These are phyloP conservation scores for Solanum tarapatanum DNA, from an alignment of 257 asterid genomes.

Conservation along the genomic window DNA sequence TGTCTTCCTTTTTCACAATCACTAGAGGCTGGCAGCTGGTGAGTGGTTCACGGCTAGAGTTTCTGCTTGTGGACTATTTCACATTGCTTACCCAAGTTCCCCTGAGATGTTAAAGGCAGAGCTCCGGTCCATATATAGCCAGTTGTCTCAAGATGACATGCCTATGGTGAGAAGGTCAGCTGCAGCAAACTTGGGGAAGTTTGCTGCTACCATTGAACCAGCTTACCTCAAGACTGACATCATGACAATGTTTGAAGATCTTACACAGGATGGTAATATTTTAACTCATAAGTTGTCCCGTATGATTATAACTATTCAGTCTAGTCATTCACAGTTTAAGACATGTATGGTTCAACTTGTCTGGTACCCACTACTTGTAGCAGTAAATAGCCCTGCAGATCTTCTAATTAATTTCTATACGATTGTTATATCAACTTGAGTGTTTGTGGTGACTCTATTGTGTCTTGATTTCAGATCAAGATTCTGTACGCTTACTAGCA, in stretches of 20 bases:
- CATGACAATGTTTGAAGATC: conserved; percentile 42
- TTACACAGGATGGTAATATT: conserved; percentile 36
- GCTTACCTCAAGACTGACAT: conserved; percentile 34
- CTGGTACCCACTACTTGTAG: background rate
- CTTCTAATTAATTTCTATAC: background rate
- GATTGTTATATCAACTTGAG: background rate
- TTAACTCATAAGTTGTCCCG: background rate
- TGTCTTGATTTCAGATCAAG: conserved; percentile 46
- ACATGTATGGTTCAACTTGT: background rate
- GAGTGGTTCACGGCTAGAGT: background rate
- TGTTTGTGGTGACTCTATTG: background rate
- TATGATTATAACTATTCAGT: background rate
- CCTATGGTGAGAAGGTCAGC: conserved; percentile 96
- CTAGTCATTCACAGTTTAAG: background rate
- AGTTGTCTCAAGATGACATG: conserved; percentile 87
- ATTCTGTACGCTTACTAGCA: conserved; percentile 78
- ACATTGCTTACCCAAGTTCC: conserved; percentile 43
- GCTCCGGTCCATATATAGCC: conserved; percentile 62
- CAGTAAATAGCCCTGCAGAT: background rate
- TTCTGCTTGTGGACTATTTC: background rate
- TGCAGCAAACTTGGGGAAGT: conserved; percentile 50
- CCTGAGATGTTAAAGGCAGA: conserved; percentile 63
- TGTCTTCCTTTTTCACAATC: background rate
- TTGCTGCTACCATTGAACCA: conserved; percentile 33
- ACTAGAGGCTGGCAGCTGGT: background rate